phyloP scores from a whole-genome alignment of 345 rosid species.

The Brassica cretica region DNA sequence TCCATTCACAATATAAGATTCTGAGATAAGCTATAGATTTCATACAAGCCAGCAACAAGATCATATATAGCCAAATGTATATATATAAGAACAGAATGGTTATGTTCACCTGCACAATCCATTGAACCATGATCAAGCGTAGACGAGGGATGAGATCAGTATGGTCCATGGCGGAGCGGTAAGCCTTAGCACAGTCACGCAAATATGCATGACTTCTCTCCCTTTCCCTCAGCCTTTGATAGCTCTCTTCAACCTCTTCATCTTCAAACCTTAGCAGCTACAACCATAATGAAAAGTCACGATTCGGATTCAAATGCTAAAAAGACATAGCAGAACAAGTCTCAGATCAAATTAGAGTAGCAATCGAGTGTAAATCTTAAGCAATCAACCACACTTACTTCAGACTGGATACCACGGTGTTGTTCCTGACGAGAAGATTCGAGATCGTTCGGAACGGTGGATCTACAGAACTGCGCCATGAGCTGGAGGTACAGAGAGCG shows the following conservation, averaged over 20 bases:
- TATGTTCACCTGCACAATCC: conserved; percentile 81
- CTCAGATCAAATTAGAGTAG: conserved; percentile 16
- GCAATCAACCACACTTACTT: conserved; percentile 42
- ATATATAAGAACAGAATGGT: background rate
- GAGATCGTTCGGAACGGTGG: conserved; percentile 42
- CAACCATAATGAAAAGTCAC: background rate
- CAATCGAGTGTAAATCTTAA: conserved; percentile 10
- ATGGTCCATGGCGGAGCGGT: conserved; percentile 49
- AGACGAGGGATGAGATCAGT: conserved; percentile 59
- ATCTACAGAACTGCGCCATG: conserved; percentile 62
- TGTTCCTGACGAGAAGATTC: conserved; percentile 39
- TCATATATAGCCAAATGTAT: background rate
- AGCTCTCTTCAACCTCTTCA: conserved; percentile 77
- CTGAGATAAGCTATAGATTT: background rate
- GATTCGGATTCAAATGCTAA: background rate
- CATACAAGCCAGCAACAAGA: background rate
- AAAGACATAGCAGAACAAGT: conserved; percentile 17
- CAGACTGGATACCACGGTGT: conserved; percentile 28
- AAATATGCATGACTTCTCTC: conserved; percentile 63
- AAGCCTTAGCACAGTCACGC: conserved; percentile 61
- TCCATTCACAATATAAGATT: background rate
- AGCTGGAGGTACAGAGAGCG: conserved; percentile 58
- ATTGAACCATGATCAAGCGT: conserved; percentile 69
- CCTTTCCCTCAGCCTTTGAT: conserved; percentile 61
- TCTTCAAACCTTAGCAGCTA: conserved; percentile 50